Base-by-base conservation (phyloP, 164 flowering plant species). In the Malania oleifera region DNA sequence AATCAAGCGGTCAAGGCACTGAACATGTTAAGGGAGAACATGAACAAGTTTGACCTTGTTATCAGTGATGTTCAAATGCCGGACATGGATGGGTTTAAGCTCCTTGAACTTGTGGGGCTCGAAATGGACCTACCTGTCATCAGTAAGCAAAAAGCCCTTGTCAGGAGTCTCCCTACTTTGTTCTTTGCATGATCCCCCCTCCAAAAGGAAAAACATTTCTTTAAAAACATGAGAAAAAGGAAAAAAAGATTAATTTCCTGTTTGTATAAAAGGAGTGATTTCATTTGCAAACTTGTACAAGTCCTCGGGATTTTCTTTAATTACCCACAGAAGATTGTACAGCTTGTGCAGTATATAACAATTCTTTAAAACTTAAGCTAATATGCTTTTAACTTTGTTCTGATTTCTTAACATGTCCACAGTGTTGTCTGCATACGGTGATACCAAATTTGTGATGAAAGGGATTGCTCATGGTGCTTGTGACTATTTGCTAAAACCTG, bases 71-170 rank as follows among this genome's bases (percentile, higher is more conserved):
- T 89, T 13, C 79, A 79, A 29, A 91, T 91, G 98, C 98, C 98
- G 1, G 98, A 89, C 65, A 91, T 89, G 82, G 96, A 89, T 70
- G 98, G 98, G 12, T 86, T 91, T 55, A 87, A 82, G 78, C 96
- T 91, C 48, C 85, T 91, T 45, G 92, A 89, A 66, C 82, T 75
- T 51, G 82, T 91, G 51, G 98, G 95, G 28, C 91, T 91, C 53
- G 96, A 89, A 71, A 88, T 91, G 98, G 95, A 91, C 77, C 70
- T 91, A 29, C 98, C 98, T 28, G 98, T 91, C 47, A 89, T 91
- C 67, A 91, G 98, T 91, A 78, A 73, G 90, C 27, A 6, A 29
- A 9, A 47, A 59, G 25, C 4, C 1, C 35, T 46, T 19, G 18
- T 28, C 35, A 17, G 18, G n/a, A n/a, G n/a, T n/a, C n/a, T n/a